Evolutionary conservation across 305 asterid species (phyloP).

Genomic region (Ilex paraguariensis): DNA sequence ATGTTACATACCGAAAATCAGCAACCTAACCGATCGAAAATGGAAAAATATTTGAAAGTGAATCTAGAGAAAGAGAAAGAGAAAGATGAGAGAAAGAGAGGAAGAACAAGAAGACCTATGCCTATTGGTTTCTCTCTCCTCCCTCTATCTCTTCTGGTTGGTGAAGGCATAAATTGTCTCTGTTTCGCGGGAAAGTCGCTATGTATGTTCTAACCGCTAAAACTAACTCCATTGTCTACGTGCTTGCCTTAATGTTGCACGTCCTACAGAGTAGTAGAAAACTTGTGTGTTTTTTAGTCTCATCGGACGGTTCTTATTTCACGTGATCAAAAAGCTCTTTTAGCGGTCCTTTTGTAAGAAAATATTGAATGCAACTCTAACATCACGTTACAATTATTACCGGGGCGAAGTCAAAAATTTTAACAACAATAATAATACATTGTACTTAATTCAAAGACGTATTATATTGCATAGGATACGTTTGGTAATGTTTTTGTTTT

Average conservation of each 20-base stretch:
- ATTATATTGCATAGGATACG: too few species aligned
- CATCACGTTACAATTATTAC: too few species aligned
- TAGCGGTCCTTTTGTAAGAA: too few species aligned
- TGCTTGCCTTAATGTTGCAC: constrained; percentile 38
- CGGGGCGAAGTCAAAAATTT: too few species aligned
- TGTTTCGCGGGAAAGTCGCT: constrained; percentile 46
- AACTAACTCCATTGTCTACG: constrained; percentile 23
- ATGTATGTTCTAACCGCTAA: constrained; percentile 24
- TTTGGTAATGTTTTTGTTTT: too few species aligned
- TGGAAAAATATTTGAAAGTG: neutral
- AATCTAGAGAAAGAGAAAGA: neutral
- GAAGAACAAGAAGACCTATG: neutral
- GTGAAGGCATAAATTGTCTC: constrained; percentile 4
- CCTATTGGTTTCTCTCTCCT: neutral
- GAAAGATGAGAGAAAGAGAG: neutral
- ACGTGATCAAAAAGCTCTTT: too few species aligned
- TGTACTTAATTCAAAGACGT: too few species aligned
- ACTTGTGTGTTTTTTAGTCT: too few species aligned
- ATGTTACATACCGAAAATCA: neutral
- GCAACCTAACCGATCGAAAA: neutral
- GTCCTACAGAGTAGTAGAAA: neutral
- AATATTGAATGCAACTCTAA: too few species aligned
- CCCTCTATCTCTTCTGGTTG: neutral
- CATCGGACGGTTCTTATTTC: too few species aligned
- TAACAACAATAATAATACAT: too few species aligned